Conservation (phyloP, 108 stramenopile genomes). For the Cyclotella cryptica region DNA sequence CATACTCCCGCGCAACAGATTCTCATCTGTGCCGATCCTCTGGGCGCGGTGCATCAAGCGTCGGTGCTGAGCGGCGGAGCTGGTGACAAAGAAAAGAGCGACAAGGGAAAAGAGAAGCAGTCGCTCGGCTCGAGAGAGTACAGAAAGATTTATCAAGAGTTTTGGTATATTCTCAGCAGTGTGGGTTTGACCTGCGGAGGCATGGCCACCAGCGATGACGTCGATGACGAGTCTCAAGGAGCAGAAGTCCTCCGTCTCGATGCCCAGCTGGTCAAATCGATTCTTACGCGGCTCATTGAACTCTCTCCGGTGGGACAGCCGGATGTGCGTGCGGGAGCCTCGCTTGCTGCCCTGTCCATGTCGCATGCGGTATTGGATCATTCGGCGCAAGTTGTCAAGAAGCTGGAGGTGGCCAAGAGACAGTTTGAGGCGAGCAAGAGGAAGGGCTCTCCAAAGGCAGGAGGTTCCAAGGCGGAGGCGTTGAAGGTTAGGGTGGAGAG, state of each 20-base stretch:
- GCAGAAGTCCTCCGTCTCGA: constrained; percentile 59
- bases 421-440: constrained; percentile 58
- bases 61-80: background rate
- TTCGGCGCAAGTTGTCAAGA: constrained; percentile 54
- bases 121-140: constrained; percentile 52
- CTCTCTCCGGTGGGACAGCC: constrained; percentile 81
- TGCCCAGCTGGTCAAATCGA: constrained; percentile 67
- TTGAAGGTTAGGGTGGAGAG: constrained; percentile 63
- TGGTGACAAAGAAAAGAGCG: constrained; percentile 14
- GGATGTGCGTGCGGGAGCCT: constrained; percentile 76
- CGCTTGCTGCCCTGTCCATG: constrained; percentile 69
- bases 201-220: constrained; percentile 33
- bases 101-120: constrained; percentile 33
- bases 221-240: constrained; percentile 14
- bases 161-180: constrained; percentile 74
- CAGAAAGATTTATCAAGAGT: constrained; percentile 75
- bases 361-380: constrained; percentile 69
- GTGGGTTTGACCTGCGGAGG: constrained; percentile 63
- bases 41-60: constrained; percentile 48
- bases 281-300: constrained; percentile 68
- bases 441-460: constrained; percentile 1
- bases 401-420: constrained; percentile 59
- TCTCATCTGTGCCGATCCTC: constrained; percentile 63
- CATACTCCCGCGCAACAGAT: constrained; percentile 57
- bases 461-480: constrained; percentile 54